Evolutionary conservation across 2,329 filamentous ascomycete genomes (phyloP).

Genomic region (Stachybotrys elegans): DNA sequence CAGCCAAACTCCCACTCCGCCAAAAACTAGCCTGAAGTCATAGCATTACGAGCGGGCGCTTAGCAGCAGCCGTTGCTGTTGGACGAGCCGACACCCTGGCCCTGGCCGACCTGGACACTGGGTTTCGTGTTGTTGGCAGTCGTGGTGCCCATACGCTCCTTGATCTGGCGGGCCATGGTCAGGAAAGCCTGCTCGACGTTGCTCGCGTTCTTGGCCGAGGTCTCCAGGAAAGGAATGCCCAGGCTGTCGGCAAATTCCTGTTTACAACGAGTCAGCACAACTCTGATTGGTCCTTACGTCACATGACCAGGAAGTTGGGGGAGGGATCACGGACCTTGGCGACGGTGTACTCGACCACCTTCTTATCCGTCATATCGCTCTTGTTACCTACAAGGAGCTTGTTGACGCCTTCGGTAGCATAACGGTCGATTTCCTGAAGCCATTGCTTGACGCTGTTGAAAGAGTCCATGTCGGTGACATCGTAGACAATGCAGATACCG

Average conservation of each 20-base stretch:
- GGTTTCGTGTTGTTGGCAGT: slow-evolving; percentile 97
- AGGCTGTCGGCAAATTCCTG: slow-evolving; percentile 99
- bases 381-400: slow-evolving; percentile 99
- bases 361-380: slow-evolving; percentile 99
- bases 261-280: slow-evolving; percentile 15
- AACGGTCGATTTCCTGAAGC: slow-evolving; percentile 99
- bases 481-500: slow-evolving; percentile 99
- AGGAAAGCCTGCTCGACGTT: slow-evolving; percentile 99
- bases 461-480: slow-evolving; percentile 99
- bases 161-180: slow-evolving; percentile 99
- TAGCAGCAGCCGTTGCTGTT: slow-evolving; percentile 88
- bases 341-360: slow-evolving; percentile 98
- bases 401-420: slow-evolving; percentile 98
- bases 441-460: slow-evolving; percentile 99
- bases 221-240: slow-evolving; percentile 98
- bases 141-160: slow-evolving; percentile 98
- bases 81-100: slow-evolving; percentile 86
- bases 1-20: slow-evolving; percentile 19
- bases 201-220: slow-evolving; percentile 97
- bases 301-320: not conserved
- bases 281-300: not conserved
- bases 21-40: no score
- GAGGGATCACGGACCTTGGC: slow-evolving; percentile 71
- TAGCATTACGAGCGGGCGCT: no score
- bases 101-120: slow-evolving; percentile 90